Percentiles rank a stretch among this genome's conserved stretches.
phyloP scores from a whole-genome alignment of 306 rosid genomes.

The Malus orientalis region DNA sequence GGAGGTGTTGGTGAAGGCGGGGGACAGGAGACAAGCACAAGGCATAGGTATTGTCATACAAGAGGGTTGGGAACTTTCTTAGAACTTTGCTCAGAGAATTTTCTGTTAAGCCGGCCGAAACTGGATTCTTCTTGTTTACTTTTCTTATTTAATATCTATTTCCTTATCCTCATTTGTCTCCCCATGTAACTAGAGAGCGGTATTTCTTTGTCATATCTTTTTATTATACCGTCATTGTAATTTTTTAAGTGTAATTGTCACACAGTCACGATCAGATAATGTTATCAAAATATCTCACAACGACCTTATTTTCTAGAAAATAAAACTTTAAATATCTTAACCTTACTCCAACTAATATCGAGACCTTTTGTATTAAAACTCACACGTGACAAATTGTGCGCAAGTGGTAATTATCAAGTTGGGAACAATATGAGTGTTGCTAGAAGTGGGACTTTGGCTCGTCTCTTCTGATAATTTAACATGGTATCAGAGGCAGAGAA shows the following conservation, averaged over 20 bases:
- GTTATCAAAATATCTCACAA: neutral
- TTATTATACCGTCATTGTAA: neutral
- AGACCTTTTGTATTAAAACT: too few species aligned
- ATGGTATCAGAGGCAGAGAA: too few species aligned
- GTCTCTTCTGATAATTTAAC: too few species aligned
- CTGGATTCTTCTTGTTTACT: neutral
- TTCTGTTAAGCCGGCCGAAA: conserved; percentile 55
- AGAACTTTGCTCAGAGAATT: conserved; percentile 31
- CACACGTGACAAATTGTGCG: too few species aligned
- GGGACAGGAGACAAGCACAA: conserved; percentile 26
- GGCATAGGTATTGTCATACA: conserved; percentile 40
- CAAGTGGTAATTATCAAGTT: too few species aligned
- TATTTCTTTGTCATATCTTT: neutral
- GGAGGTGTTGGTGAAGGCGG: neutral
- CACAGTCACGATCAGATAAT: neutral
- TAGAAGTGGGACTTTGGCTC: too few species aligned
- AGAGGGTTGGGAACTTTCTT: conserved; percentile 26
- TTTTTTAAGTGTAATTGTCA: neutral
- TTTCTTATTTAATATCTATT: neutral
- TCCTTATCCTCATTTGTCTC: neutral
- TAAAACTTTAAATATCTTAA: too few species aligned
- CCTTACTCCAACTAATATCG: too few species aligned
- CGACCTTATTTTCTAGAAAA: too few species aligned
- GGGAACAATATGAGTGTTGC: too few species aligned
- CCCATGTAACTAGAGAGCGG: neutral